Percentiles rank a stretch among this genome's conserved stretches.
phyloP scores from a whole-genome alignment of 768 basidiomycete genomes.

The Tulasnella sp. region DNA sequence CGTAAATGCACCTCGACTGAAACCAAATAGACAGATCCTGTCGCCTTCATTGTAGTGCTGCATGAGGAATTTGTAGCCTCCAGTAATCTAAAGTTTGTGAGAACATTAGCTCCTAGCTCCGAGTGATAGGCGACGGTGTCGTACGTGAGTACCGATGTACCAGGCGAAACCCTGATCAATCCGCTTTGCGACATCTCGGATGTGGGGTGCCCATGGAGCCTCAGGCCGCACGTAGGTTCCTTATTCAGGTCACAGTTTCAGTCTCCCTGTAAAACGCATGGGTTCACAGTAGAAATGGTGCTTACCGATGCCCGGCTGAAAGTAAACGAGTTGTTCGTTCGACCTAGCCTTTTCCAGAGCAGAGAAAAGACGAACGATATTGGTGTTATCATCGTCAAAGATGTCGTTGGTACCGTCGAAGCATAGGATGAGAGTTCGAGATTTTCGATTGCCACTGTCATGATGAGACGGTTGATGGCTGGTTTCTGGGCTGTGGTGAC shows the following conservation, averaged over 20 bases:
- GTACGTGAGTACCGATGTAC: constrained; percentile 27
- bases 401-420: constrained; percentile 59
- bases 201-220: constrained; percentile 60
- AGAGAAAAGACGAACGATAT: constrained; percentile 65
- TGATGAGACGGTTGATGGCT: too few species aligned
- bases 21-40: constrained; percentile 31
- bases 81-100: background rate
- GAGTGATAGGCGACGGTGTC: background rate
- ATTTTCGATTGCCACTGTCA: background rate
- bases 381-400: constrained; percentile 45
- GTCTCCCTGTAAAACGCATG: background rate
- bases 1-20: constrained; percentile 32
- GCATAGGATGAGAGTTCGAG: constrained; percentile 50
- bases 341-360: constrained; percentile 51
- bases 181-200: constrained; percentile 51
- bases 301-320: constrained; percentile 30
- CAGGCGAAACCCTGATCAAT: constrained; percentile 26
- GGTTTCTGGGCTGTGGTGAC: background rate
- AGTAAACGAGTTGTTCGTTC: constrained; percentile 3
- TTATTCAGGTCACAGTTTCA: constrained; percentile 34
- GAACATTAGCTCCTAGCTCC: background rate
- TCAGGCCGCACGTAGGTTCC: constrained; percentile 33
- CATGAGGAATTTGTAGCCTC: constrained; percentile 29
- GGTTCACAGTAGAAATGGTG: background rate
- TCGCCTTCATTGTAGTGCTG: constrained; percentile 25